Base-by-base conservation (phyloP, 1,284 basidiomycete species). In the Ceratobasidium sp. region DNA sequence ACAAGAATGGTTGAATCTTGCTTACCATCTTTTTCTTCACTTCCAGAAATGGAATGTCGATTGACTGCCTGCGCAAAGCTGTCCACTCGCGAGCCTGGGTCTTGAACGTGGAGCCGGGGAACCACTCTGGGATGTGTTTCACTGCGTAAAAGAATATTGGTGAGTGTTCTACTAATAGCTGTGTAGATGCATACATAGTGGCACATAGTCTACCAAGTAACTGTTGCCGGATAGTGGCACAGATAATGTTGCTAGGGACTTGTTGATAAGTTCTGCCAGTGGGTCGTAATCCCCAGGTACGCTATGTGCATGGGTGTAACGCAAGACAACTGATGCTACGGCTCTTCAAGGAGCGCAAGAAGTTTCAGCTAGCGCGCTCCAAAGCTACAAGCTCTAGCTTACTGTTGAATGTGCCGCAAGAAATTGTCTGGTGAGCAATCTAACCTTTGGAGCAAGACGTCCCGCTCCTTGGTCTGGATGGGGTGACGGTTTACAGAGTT, bases 71-170 rank as follows among this genome's bases (percentile, higher is more conserved):
- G 0, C 85, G 82, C 1, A 84, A 78, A 44, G 82, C 78, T 5
- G 79, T 82, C 84, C 86, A 88, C 44, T 81, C 76, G 14, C 83
- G 82, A 3, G 87, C 88, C 10, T 83, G 84, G 35, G 82, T 81
- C 79, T 88, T 82, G 82, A 89, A 90, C 0, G 85, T 83, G 33
- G 84, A 83, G 0, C 89, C 88, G 50, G 88, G 89, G 6, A 89
- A 76, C 88, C 88, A 89, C 77, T 86, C 85, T 0, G 89, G 89
- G 7, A 90, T 78, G 60, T 84, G 79, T 62, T 82, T 83, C 67
- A 90, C 85, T 86, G 38, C 7, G 38, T 30, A 3, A 27, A 27
- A n/a, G 23, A 2, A 27, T 48, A 73, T 69, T 44, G 30, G n/a
- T 23, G 44, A 10, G 5, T 20, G 59, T 67, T 41, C 8, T 20